Base-by-base conservation (phyloP, 176 grass and related monocot species). In the Tuctoria greenei region DNA sequence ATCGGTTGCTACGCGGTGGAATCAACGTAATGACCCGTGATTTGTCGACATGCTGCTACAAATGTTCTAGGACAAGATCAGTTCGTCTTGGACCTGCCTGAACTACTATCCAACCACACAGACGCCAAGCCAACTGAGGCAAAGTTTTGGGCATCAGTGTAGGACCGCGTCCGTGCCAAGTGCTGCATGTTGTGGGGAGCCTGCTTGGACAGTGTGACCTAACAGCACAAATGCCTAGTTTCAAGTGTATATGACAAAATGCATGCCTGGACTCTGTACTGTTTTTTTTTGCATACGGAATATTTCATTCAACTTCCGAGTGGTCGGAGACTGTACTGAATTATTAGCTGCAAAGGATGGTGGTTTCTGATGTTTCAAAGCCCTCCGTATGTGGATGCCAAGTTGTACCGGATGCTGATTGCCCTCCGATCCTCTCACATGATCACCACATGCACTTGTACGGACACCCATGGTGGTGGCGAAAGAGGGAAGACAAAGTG, bases 311-410 rank as follows among this genome's bases (percentile, higher is more conserved):
- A n/a, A n/a, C n/a, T n/a, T n/a, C n/a, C n/a, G n/a, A n/a, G n/a
- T n/a, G n/a, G n/a, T n/a, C n/a, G n/a, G n/a, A n/a, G n/a, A n/a
- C n/a, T n/a, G 31, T 31, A 36, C 59, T 57, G 64, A 57, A 61
- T 78, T 72, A 82, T 87, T 59, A 82, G 79, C 85, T 73, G 79
- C 40, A 67, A 61, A 69, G 80, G 74, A 12, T 62, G 11, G 31
- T 57, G 26, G 67, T 24, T 81, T 44, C 61, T 36, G 8, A 55
- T 75, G 70, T 35, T 74, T 37, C 45, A 56, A 34, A 21, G 17
- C 21, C 58, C 58, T 73, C 56, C 15, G 4, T 49, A 20, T 71
- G 45, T 20, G 66, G 7, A 51, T 47, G 23, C 34, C 61, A 36
- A 67, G 42, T 69, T 54, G 44, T 77, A 77, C 28, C 55, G 6